Percentiles rank a stretch among this genome's conserved stretches.
Conservation (phyloP, 495 filamentous ascomycete genomes). For the Hamigera avellanea region DNA sequence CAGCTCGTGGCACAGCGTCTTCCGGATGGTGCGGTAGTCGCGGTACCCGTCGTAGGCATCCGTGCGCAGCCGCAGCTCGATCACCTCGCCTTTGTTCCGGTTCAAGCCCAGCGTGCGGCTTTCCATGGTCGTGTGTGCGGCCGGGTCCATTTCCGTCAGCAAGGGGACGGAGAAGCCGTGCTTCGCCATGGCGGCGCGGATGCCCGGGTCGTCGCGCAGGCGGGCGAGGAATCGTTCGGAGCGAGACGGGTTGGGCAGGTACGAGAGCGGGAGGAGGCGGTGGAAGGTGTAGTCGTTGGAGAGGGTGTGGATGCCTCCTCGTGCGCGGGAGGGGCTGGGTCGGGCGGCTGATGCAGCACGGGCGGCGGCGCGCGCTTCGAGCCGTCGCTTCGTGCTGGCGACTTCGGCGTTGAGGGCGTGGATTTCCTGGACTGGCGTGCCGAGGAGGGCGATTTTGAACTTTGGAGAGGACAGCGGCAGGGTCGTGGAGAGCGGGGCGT, state of each 20-base stretch:
- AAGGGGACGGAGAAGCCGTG: constrained; percentile 81
- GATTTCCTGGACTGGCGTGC: constrained; percentile 23
- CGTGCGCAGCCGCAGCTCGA: constrained; percentile 80
- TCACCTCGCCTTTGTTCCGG: constrained; percentile 76
- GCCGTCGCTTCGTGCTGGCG: constrained; percentile 23
- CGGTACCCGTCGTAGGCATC: constrained; percentile 91
- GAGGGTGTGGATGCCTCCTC: constrained; percentile 33
- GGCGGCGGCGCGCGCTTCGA: constrained; percentile 27
- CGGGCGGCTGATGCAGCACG: constrained; percentile 17
- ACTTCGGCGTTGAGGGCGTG: constrained; percentile 27
- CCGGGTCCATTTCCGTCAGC: constrained; percentile 90
- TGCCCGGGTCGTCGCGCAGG: constrained; percentile 73
- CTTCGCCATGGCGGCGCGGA: constrained; percentile 66
- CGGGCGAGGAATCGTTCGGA: constrained; percentile 64
- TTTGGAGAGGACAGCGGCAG: constrained; percentile 38
- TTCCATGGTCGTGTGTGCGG: constrained; percentile 68
- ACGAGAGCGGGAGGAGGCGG: constrained; percentile 58
- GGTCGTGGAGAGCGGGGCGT: constrained; percentile 13
- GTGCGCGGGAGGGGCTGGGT: constrained; percentile 12
- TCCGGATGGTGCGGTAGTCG: constrained; percentile 80
- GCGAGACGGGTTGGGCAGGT: constrained; percentile 64
- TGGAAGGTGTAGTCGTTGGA: constrained; percentile 66
- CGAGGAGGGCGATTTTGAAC: constrained; percentile 32
- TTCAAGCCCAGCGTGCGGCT: constrained; percentile 80
- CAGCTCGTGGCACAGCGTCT: constrained; percentile 90